Conservation (phyloP, 108 stramenopile genomes). For the Parmales sp. region DNA sequence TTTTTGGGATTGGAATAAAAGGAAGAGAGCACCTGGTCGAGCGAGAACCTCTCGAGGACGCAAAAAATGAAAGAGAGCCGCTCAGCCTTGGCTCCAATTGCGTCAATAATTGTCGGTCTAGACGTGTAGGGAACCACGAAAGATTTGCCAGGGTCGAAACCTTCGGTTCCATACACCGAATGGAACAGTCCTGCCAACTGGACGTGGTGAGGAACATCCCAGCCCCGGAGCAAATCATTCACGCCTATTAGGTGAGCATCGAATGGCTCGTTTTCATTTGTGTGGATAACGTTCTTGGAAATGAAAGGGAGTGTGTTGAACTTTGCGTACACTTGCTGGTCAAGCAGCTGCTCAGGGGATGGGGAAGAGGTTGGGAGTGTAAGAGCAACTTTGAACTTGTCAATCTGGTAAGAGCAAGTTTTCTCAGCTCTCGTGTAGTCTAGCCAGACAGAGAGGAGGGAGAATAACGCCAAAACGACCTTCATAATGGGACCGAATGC, state of each 20-base stretch:
- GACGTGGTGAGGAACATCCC: constrained; percentile 44
- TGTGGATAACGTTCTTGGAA: too few species aligned
- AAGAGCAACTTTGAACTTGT: too few species aligned
- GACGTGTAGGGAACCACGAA: constrained; percentile 46
- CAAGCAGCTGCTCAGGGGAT: too few species aligned
- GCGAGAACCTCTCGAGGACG: constrained; percentile 57
- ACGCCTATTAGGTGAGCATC: constrained; percentile 76
- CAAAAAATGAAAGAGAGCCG: constrained; percentile 58
- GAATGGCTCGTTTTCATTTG: constrained; percentile 77
- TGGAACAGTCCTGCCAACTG: constrained; percentile 72
- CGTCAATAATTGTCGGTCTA: constrained; percentile 31
- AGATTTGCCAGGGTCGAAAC: constrained; percentile 62
- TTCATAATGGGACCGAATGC: too few species aligned
- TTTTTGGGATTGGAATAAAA: constrained; percentile 32
- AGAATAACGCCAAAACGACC: too few species aligned
- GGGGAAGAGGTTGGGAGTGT: too few species aligned
- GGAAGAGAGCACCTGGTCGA: constrained; percentile 41
- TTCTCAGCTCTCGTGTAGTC: too few species aligned
- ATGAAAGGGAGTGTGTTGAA: too few species aligned
- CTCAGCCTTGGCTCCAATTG: constrained; percentile 58
- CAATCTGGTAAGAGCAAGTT: too few species aligned
- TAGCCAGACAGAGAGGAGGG: too few species aligned
- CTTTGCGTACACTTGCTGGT: too few species aligned
- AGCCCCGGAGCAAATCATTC: constrained; percentile 45
- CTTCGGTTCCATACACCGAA: constrained; percentile 70